phyloP scores from a whole-genome alignment of 805 yeast genomes.

The Blastobotrys muscicola region DNA sequence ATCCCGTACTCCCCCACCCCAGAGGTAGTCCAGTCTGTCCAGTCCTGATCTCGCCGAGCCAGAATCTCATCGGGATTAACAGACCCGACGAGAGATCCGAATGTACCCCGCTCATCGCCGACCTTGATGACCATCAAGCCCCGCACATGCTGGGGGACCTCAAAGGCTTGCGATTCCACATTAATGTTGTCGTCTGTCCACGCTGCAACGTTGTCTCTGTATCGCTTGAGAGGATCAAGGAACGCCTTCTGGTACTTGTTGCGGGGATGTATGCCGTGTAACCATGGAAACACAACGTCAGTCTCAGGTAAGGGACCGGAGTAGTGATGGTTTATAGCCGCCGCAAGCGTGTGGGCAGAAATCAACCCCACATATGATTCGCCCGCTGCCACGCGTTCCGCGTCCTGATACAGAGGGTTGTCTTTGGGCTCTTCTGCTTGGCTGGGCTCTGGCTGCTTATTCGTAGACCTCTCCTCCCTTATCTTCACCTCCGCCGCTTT shows the following conservation, averaged over 20 bases:
- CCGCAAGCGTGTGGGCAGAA: constrained; percentile 10
- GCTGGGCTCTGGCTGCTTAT: no score
- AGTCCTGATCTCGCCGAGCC: constrained; percentile 1
- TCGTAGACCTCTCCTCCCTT: no score
- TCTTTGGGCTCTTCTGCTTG: no score
- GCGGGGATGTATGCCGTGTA: constrained; percentile 62
- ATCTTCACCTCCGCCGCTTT: no score
- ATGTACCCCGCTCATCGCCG: constrained; percentile 13
- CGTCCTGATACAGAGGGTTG: no score
- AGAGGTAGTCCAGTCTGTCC: no score
- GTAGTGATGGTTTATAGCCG: constrained; percentile 21
- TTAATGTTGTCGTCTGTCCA: constrained; percentile 16
- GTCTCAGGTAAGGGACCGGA: constrained; percentile 49
- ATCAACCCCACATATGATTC: constrained; percentile 5
- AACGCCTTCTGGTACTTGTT: constrained; percentile 47
- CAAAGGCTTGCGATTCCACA: constrained; percentile 3
- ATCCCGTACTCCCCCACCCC: no score
- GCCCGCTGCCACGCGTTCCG: background rate
- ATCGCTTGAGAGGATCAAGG: constrained; percentile 24
- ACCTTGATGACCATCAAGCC: constrained; percentile 22
- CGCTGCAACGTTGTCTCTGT: constrained; percentile 18
- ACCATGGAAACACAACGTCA: constrained; percentile 75
- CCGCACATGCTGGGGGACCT: constrained; percentile 16
- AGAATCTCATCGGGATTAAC: constrained; percentile 18
- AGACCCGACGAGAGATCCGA: constrained; percentile 20